These are phyloP conservation scores for Collybia nuda DNA, from an alignment of 768 basidiomycete species.

Conservation along the genomic window DNA sequence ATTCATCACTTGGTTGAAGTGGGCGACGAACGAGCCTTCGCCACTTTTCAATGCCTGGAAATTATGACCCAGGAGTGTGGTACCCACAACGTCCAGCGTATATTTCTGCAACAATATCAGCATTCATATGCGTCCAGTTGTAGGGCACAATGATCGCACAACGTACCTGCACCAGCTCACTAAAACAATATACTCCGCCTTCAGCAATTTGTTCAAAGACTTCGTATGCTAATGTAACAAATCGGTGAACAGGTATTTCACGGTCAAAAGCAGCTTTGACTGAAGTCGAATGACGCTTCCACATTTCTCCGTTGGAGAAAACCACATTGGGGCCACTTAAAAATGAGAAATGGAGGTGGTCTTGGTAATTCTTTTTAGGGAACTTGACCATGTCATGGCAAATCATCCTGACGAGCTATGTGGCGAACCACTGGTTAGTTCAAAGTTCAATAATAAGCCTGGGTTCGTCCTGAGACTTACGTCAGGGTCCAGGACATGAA, in stretches of 20 bases:
- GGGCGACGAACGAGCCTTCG: constrained; percentile 31
- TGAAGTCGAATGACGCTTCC: constrained; percentile 34
- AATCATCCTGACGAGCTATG: constrained; percentile 22
- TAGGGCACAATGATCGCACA: not conserved
- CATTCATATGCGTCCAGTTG: not conserved
- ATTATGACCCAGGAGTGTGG: constrained; percentile 34
- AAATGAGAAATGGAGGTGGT: constrained; percentile 34
- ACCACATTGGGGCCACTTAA: constrained; percentile 34
- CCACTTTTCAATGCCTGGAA: constrained; percentile 30
- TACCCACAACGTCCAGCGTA: constrained; percentile 36
- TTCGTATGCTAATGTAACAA: constrained; percentile 27
- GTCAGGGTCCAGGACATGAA: constrained; percentile 35
- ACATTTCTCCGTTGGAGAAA: constrained; percentile 35
- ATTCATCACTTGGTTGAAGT: constrained; percentile 35
- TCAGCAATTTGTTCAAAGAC: constrained; percentile 29
- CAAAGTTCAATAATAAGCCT: not conserved
- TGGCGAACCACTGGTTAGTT: not conserved
- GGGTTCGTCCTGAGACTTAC: constrained; percentile 24
- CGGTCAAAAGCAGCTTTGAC: constrained; percentile 32
- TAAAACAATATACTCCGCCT: constrained; percentile 25
- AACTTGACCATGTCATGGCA: constrained; percentile 21
- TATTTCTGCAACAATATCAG: constrained; percentile 19
- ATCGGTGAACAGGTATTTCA: constrained; percentile 31
- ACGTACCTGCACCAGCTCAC: constrained; percentile 23
- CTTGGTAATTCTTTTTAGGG: constrained; percentile 28